phyloP scores from a whole-genome alignment of 495 filamentous ascomycete genomes.

The Penicillium dipodomyicola region DNA sequence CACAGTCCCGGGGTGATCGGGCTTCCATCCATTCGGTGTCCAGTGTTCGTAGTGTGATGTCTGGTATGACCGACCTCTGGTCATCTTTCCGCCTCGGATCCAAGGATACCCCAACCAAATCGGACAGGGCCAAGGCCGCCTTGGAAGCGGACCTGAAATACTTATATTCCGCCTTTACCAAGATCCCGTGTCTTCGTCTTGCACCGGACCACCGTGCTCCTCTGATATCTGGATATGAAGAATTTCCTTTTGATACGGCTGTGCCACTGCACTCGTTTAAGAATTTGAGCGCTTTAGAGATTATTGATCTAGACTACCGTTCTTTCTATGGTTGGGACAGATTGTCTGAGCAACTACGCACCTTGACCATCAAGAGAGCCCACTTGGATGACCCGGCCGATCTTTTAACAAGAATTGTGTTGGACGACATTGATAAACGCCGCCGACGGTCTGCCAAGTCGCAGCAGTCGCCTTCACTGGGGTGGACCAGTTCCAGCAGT shows the following conservation, averaged over 20 bases:
- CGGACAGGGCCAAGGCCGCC: slow-evolving; percentile 82
- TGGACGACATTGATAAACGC: slow-evolving; percentile 93
- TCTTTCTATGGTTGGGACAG: slow-evolving; percentile 97
- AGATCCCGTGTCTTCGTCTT: slow-evolving; percentile 87
- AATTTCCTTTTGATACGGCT: slow-evolving; percentile 98
- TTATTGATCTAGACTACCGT: slow-evolving; percentile 91
- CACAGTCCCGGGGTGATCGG: slow-evolving; percentile 72
- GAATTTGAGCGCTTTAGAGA: slow-evolving; percentile 88
- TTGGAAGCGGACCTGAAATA: slow-evolving; percentile 87
- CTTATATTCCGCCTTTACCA: slow-evolving; percentile 96
- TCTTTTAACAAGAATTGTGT: slow-evolving; percentile 83
- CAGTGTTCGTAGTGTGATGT: slow-evolving; percentile 96
- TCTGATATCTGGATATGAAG: slow-evolving; percentile 88
- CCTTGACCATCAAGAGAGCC: slow-evolving; percentile 83
- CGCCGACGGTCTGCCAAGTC: slow-evolving; percentile 82
- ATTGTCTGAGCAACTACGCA: slow-evolving; percentile 84
- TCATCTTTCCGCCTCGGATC: slow-evolving; percentile 77
- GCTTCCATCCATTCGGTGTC: slow-evolving; percentile 93
- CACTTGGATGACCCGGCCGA: slow-evolving; percentile 87
- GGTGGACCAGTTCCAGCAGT: slow-evolving; percentile 49
- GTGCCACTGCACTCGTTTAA: slow-evolving; percentile 94
- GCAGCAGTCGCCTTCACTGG: slow-evolving; percentile 70
- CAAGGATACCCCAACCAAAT: slow-evolving; percentile 70
- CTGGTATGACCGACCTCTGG: slow-evolving; percentile 90
- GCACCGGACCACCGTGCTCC: slow-evolving; percentile 86